Base-by-base conservation (phyloP, 2,329 filamentous ascomycete genomes). In the Claviceps pazoutovae region DNA sequence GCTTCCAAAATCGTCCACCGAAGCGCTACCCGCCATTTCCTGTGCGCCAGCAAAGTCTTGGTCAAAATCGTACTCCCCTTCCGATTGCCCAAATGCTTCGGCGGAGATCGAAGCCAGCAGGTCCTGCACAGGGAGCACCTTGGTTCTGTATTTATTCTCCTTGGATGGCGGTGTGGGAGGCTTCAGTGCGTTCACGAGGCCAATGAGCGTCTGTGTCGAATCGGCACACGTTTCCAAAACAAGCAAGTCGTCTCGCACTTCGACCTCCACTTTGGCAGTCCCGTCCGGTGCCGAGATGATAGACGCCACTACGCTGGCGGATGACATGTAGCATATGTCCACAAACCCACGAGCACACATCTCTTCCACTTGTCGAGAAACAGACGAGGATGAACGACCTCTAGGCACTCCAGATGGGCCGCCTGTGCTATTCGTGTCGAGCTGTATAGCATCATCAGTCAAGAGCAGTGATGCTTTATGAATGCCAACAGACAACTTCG, bases 221-320 rank as follows among this genome's bases (percentile, higher is more conserved):
- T 98, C 93, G 34, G 93, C 93, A 61, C 94, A 98, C 1, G 90
- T 94, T 66, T 98, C 93, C 6, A 98, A 71, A 37, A 98, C 83
- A 50, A 98, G 74, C 1, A 98, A 74, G 57, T 95, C 85, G 61
- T 95, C 90, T 55, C 81, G 81, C 46, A 97, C 71, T 56, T 95
- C 87, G 1, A 96, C 75, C 58, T 93, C 84, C 14, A 96, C 67
- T 42, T 83, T 84, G 34, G 50, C 23, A 6, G 81, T 74, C 0
- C 75, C 78, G 38, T 82, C 76, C 4, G 57, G 51, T 1, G 71
- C 71, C 2, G 73, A 72, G 21, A 72, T 69, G 13, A 90, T 71
- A 46, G 80, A 78, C 2, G 93, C 74, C 2, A 72, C 70, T 1
- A 82, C 78, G 55, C 82, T 85, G 0, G 90, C 89, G 2, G 89